Evolutionary conservation across 164 flowering plant genomes (phyloP).

Genomic region (Echeveria elegans): DNA sequence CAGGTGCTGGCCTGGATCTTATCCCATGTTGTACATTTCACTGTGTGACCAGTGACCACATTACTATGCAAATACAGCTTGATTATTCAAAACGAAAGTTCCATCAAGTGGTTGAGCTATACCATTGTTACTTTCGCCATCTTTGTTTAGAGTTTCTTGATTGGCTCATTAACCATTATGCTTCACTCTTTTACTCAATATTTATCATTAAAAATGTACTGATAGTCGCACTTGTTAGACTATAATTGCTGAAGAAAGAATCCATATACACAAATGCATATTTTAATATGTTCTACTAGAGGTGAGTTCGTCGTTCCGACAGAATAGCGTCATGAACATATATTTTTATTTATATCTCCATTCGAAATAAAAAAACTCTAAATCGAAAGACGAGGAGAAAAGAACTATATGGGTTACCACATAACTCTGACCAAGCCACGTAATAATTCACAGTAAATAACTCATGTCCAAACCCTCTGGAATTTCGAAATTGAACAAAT

Average conservation of each 20-base stretch:
- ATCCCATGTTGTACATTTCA: too few species aligned
- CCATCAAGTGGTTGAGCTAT: constrained; percentile 1
- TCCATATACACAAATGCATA: too few species aligned
- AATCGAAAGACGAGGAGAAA: neutral
- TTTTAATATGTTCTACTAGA: too few species aligned
- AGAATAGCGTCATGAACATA: too few species aligned
- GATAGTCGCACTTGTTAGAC: neutral
- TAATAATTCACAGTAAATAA: neutral
- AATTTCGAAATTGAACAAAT: constrained; percentile 1
- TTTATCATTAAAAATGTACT: neutral
- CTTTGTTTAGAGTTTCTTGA: neutral
- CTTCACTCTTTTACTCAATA: neutral
- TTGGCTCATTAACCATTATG: neutral
- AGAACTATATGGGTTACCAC: neutral
- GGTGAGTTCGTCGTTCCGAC: too few species aligned
- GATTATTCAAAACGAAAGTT: neutral
- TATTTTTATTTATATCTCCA: too few species aligned
- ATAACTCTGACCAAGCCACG: neutral
- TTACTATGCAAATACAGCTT: neutral
- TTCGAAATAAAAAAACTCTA: neutral
- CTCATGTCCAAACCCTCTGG: constrained; percentile 6
- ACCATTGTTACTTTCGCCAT: constrained; percentile 1
- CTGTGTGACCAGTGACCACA: neutral
- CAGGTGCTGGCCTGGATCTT: too few species aligned
- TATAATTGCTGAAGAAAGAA: neutral